Evolutionary conservation across 495 filamentous ascomycete genomes (phyloP).

Genomic region (Aspergillus haitiensis): DNA sequence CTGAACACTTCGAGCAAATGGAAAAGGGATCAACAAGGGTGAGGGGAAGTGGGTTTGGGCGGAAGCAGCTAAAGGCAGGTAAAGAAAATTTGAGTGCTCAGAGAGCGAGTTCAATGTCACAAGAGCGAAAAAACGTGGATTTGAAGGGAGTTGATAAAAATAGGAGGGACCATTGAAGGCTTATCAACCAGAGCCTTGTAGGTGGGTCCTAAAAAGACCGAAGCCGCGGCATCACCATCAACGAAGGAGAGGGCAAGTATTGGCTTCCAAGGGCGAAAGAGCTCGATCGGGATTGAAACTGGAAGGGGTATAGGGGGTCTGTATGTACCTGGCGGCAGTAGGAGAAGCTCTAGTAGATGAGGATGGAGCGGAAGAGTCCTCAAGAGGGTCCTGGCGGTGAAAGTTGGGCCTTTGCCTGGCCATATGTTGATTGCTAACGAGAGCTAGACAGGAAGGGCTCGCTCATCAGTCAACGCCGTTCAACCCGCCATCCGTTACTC

Average conservation of each 20-base stretch:
- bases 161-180: background rate
- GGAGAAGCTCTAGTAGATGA: slow-evolving; percentile 44
- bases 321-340: slow-evolving; percentile 52
- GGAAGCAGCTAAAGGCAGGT: background rate
- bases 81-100: background rate
- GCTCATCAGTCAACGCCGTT: slow-evolving; percentile 40
- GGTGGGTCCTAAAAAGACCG: slow-evolving; percentile 8
- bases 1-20: slow-evolving; percentile 23
- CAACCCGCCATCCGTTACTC: slow-evolving; percentile 52
- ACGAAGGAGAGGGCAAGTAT: slow-evolving; percentile 9
- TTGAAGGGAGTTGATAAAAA: background rate
- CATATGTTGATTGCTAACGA: slow-evolving; percentile 50
- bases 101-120: background rate
- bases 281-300: slow-evolving; percentile 10
- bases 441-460: slow-evolving; percentile 36
- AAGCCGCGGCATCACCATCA: slow-evolving; percentile 3
- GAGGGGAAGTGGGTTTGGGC: background rate
- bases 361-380: slow-evolving; percentile 42
- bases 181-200: slow-evolving; percentile 9
- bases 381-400: slow-evolving; percentile 52
- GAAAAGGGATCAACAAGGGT: slow-evolving; percentile 10
- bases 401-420: slow-evolving; percentile 50
- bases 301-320: slow-evolving; percentile 23
- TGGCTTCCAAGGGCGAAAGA: slow-evolving; percentile 6
- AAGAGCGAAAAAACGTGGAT: background rate